Evolutionary conservation across 1,139 yeast species (phyloP).

Genomic region (Saccharomyces hybrid): DNA sequence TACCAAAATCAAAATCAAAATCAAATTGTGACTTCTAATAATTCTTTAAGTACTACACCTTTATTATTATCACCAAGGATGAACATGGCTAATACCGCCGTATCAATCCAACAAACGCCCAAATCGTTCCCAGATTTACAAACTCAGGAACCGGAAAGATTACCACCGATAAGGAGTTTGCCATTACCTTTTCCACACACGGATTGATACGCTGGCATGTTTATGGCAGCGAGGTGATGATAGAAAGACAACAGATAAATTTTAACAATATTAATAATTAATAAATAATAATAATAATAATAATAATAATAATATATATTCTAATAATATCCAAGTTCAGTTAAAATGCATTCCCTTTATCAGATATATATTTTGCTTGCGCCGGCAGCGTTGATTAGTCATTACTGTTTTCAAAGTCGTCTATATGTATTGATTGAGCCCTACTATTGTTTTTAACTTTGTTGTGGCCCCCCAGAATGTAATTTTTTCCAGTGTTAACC

Average conservation of each 20-base stretch:
- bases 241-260: background rate
- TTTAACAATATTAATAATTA: background rate
- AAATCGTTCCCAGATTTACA: conserved; percentile 1
- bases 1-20: background rate
- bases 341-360: too few relatives aligned
- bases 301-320: background rate
- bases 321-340: too few relatives aligned
- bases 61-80: conserved; percentile 5
- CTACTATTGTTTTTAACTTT: conserved; percentile 27
- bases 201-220: background rate
- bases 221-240: background rate
- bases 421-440: conserved; percentile 32
- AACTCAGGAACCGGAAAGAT: conserved; percentile 6
- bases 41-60: background rate
- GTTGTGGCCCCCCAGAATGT: conserved; percentile 30
- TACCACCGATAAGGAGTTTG: conserved; percentile 30
- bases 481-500: conserved; percentile 30
- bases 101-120: conserved; percentile 1
- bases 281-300: background rate
- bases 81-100: background rate
- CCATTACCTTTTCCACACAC: conserved; percentile 24
- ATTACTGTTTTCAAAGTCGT: conserved; percentile 21
- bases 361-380: background rate
- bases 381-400: background rate
- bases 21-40: background rate